Evolutionary conservation across 495 filamentous ascomycete genomes (phyloP).

Genomic region (Extremus antarcticus): DNA sequence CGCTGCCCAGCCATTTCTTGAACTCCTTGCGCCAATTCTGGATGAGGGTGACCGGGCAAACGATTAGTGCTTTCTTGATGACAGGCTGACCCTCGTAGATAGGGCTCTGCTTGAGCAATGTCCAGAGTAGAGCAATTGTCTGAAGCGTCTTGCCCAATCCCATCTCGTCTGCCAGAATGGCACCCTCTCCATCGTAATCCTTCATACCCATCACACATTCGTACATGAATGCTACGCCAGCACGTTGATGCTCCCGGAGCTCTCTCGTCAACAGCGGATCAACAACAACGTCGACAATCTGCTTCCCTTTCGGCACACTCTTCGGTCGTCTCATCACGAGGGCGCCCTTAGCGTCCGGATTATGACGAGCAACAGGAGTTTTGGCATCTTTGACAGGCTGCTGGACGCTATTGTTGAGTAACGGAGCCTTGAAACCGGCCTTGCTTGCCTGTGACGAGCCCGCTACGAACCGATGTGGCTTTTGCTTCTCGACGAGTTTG

Average conservation of each 20-base stretch:
- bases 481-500: conserved; percentile 15
- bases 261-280: conserved; percentile 59
- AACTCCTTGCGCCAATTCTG: conserved; percentile 76
- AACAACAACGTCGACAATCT: conserved; percentile 69
- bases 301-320: conserved; percentile 48
- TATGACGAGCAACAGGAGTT: conserved; percentile 52
- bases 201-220: conserved; percentile 79
- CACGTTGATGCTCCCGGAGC: conserved; percentile 64
- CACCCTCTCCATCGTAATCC: conserved; percentile 58
- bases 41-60: conserved; percentile 70
- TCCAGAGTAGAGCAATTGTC: conserved; percentile 71
- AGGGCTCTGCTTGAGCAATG: conserved; percentile 70
- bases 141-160: conserved; percentile 72
- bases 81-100: conserved; percentile 50
- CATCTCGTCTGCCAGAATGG: conserved; percentile 77
- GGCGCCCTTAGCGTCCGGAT: conserved; percentile 49
- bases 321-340: conserved; percentile 59
- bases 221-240: conserved; percentile 69
- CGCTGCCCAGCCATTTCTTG: conserved; percentile 69
- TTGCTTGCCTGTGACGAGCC: conserved; percentile 16
- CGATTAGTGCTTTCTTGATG: conserved; percentile 68
- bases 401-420: conserved; percentile 45
- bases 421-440: conserved; percentile 47
- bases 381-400: conserved; percentile 31
- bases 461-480: conserved; percentile 12